A percentile compares a stretch with the other conserved stretches of the same genome.
Conservation (phyloP, 257 asterid species). For the Primulina huaijiensis region DNA sequence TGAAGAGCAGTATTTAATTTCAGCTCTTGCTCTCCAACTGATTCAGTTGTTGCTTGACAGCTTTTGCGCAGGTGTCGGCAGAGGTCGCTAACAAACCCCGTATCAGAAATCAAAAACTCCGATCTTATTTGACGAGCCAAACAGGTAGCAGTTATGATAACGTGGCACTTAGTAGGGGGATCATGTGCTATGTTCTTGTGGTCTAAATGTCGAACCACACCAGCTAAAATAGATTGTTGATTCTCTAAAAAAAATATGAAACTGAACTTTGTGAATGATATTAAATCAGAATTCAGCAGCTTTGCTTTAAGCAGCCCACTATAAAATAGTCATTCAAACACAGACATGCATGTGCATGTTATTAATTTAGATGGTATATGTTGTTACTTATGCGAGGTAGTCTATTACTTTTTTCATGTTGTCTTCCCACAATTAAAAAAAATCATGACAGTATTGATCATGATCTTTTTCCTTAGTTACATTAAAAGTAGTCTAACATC, state of each 20-base stretch:
- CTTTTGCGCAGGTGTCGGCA: constrained; percentile 90
- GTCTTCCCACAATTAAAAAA: background rate
- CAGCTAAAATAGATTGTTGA: constrained; percentile 65
- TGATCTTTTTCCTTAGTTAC: background rate
- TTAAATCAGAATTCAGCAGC: constrained; percentile 5
- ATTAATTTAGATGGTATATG: background rate
- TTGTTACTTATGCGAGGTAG: background rate
- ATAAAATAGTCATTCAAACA: background rate
- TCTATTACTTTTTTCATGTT: background rate
- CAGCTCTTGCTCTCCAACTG: constrained; percentile 62
- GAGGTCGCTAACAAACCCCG: constrained; percentile 88
- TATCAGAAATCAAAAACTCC: constrained; percentile 60
- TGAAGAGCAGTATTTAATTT: constrained; percentile 61
- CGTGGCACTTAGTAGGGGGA: constrained; percentile 65
- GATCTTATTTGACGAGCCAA: constrained; percentile 79
- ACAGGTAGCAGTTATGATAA: constrained; percentile 68
- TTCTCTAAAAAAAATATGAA: constrained; percentile 43
- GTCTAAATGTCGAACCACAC: constrained; percentile 89
- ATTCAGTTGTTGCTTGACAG: constrained; percentile 81
- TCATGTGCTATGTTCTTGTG: constrained; percentile 84
- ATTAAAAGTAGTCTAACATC: background rate
- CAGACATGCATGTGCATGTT: background rate
- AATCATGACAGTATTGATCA: background rate
- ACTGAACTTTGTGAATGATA: constrained; percentile 19
- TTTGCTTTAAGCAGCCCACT: background rate